Conservation (phyloP, 495 filamentous ascomycete genomes). For the Cercophora samala region DNA sequence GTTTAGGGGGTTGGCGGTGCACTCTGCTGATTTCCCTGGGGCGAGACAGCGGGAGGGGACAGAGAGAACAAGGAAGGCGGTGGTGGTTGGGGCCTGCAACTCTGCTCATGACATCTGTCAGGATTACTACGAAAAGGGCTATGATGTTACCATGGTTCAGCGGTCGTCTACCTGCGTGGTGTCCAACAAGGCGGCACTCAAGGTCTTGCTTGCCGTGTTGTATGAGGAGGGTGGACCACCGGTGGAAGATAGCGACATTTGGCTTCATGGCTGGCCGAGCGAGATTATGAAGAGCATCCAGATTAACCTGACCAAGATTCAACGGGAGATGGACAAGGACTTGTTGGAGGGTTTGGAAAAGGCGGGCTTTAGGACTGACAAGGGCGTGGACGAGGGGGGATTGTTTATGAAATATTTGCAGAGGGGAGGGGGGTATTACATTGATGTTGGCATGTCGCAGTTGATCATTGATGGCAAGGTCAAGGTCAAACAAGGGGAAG, state of each 20-base stretch:
- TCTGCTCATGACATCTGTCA: conserved; percentile 81
- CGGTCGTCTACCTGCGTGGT: conserved; percentile 71
- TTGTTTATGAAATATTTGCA: conserved; percentile 73
- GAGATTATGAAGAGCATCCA: conserved; percentile 57
- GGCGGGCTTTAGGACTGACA: conserved; percentile 68
- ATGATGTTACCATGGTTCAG: conserved; percentile 82
- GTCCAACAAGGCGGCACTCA: conserved; percentile 44
- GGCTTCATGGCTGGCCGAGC: conserved; percentile 53
- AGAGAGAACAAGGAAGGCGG: conserved; percentile 57
- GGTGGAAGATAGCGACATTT: conserved; percentile 62
- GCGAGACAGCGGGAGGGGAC: conserved; percentile 36
- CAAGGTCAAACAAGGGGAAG: conserved; percentile 67
- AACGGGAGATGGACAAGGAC: conserved; percentile 50
- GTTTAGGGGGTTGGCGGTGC: conserved; percentile 61
- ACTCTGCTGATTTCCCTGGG: conserved; percentile 66
- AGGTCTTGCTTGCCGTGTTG: conserved; percentile 53
- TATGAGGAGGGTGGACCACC: conserved; percentile 63
- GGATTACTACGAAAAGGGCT: conserved; percentile 75
- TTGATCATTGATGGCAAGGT: conserved; percentile 75
- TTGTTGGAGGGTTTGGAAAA: conserved; percentile 58
- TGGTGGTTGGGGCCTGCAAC: conserved; percentile 79
- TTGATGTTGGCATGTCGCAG: conserved; percentile 72
- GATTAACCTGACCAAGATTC: conserved; percentile 47
- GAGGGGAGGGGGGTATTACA: conserved; percentile 75
- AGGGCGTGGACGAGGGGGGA: conserved; percentile 61